Evolutionary conservation across 1,284 basidiomycete genomes (phyloP), one percentile per base, ranked within the genome.

Genomic region (Sporisorium exsertum): DNA sequence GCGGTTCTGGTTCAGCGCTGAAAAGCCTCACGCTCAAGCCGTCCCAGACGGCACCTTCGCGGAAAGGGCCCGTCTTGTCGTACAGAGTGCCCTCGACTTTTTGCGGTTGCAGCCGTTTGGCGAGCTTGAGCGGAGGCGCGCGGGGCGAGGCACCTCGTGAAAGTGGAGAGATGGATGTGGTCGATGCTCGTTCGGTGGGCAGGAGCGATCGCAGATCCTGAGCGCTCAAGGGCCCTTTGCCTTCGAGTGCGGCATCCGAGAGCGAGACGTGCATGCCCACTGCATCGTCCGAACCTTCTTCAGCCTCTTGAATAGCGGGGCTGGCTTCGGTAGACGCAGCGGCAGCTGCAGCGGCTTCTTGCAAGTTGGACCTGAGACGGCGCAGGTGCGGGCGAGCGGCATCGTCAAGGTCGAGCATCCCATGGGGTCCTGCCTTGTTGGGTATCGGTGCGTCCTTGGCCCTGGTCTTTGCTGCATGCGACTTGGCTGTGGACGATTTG

Each of bases 1-100:
- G 58, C 6, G 60, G 62, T 2, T 57, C 42, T 3, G 71, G 35
- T 18, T 63, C 49, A 15, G 70, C 58, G 49, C 64, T 77, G 61
- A 84, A 84, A 5, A 84, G 71, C 20, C 83, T 69, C 12, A 84
- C 83, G 55, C 81, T 82, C n/a, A 84, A 64, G 26, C 82, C 82
- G 42, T 84, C 83, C 3, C 75, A 75, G 10, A 79, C 79, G 0
- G 79, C 82, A 22, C 82, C 83, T 59, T 84, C 83, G 12, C 76
- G 71, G 42, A 83, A 80, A 0, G 83, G 83, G 2, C 83, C 83
- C 13, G 70, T 73, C 55, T 77, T 69, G 60, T 84, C 83, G 58
- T 84, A 84, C 22, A 84, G 65, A 10, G 83, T 84, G 46, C 83
- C 83, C 45, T 84, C 82, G 18, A 84, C 81, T 22, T 45, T 59